Percentiles rank a stretch among this genome's conserved stretches.
Evolutionary conservation across 441 rosid species (phyloP).

Genomic region (Erodium chrysanthum): DNA sequence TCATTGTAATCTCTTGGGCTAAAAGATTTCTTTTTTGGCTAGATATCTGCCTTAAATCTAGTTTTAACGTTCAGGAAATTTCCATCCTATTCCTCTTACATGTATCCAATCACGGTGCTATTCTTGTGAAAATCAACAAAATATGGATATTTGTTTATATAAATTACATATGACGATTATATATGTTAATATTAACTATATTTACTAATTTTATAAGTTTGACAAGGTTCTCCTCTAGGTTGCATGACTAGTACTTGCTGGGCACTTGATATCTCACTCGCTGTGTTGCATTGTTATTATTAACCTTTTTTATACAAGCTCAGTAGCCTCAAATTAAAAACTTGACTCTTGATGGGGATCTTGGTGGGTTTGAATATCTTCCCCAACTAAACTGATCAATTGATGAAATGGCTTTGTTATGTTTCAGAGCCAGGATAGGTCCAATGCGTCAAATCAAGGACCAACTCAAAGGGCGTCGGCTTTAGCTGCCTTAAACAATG

Average conservation of each 20-base stretch:
- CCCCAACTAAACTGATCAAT: background rate
- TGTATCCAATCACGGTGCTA: background rate
- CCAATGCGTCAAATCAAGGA: constrained; percentile 70
- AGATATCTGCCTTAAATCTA: background rate
- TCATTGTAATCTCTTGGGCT: background rate
- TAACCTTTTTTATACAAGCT: background rate
- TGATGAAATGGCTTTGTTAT: constrained; percentile 15
- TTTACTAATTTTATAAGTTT: background rate
- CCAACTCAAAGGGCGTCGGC: constrained; percentile 97
- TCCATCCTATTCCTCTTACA: background rate
- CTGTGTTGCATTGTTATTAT: background rate
- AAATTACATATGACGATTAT: background rate
- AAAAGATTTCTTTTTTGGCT: background rate
- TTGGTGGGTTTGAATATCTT: background rate
- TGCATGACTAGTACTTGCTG: background rate
- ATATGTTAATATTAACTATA: background rate
- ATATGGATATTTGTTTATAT: background rate
- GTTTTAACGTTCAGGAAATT: background rate
- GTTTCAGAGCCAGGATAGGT: constrained; percentile 48
- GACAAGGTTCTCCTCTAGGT: background rate
- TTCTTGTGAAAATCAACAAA: too few relatives aligned
- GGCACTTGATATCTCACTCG: background rate
- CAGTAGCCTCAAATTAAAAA: too few relatives aligned
- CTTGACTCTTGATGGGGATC: background rate
- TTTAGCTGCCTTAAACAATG: constrained; percentile 85